A percentile compares a stretch with the other conserved stretches of the same genome.
Conservation (phyloP, 257 asterid genomes). For the Penstemon newberryi region DNA sequence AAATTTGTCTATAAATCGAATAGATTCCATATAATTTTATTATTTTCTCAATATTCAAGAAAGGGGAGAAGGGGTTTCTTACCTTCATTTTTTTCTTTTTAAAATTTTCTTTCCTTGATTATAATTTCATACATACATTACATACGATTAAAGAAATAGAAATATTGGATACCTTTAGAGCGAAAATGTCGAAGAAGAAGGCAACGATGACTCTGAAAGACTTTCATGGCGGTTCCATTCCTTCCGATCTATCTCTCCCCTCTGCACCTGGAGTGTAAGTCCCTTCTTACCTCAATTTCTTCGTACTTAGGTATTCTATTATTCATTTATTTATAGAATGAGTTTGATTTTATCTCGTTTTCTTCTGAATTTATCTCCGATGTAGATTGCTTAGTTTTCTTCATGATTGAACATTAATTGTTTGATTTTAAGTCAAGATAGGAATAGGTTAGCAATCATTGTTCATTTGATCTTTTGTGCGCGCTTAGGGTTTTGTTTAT, state of each 20-base stretch:
- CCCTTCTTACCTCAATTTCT: slow-evolving; percentile 16
- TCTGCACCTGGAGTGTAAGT: slow-evolving; percentile 97
- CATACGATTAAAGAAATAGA: too few relatives aligned
- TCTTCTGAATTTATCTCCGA: slow-evolving; percentile 1
- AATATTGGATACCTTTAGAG: background rate
- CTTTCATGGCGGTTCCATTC: slow-evolving; percentile 95
- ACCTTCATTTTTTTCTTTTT: too few relatives aligned
- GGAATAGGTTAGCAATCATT: too few relatives aligned
- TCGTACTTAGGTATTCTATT: background rate
- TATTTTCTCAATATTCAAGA: too few relatives aligned
- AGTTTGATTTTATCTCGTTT: background rate
- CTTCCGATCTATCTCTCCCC: slow-evolving; percentile 91
- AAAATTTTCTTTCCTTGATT: too few relatives aligned
- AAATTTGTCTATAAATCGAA: too few relatives aligned
- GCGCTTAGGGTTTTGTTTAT: slow-evolving; percentile 11
- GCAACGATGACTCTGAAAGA: slow-evolving; percentile 94
- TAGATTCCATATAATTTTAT: too few relatives aligned
- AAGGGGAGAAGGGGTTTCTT: too few relatives aligned
- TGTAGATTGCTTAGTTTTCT: slow-evolving; percentile 8
- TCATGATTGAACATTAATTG: slow-evolving; percentile 9
- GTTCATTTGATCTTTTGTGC: too few relatives aligned
- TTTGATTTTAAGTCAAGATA: slow-evolving; percentile 13
- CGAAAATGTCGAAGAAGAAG: slow-evolving; percentile 82
- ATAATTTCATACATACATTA: too few relatives aligned
- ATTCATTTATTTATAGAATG: background rate